phyloP scores from a whole-genome alignment of 2,329 filamentous ascomycete species.

The Colletotrichum echinochloae region DNA sequence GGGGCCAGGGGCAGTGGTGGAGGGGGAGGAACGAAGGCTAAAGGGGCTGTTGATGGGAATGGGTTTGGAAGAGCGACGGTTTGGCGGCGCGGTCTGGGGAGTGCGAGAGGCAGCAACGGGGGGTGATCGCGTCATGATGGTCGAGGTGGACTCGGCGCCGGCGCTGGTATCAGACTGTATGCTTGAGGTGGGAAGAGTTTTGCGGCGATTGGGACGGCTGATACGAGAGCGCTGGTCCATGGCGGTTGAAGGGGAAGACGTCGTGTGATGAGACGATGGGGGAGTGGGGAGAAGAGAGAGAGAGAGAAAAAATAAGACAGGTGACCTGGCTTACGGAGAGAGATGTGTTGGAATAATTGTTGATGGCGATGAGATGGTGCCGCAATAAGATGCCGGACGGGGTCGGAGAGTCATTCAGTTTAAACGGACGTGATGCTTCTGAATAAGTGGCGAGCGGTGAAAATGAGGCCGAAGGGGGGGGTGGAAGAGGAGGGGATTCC shows the following conservation, averaged over 20 bases:
- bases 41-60: conserved; percentile 31
- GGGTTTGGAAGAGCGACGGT: conserved; percentile 34
- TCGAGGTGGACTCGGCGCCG: conserved; percentile 27
- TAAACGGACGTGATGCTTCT: conserved; percentile 7
- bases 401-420: conserved; percentile 14
- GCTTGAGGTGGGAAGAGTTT: conserved; percentile 32
- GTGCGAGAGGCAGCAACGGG: conserved; percentile 31
- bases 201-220: conserved; percentile 33
- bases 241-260: neutral
- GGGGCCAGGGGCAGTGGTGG: conserved; percentile 12
- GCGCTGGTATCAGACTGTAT: conserved; percentile 37
- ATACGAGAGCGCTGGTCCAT: conserved; percentile 36
- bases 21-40: conserved; percentile 29
- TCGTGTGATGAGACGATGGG: neutral
- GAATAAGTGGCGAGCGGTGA: conserved; percentile 22
- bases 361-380: conserved; percentile 2
- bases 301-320: neutral
- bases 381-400: conserved; percentile 14
- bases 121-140: conserved; percentile 39
- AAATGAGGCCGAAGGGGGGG: neutral
- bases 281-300: no score
- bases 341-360: neutral
- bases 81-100: conserved; percentile 40
- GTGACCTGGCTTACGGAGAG: conserved; percentile 13
- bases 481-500: no score